Conservation (phyloP, 371 early-diverging fungal species). For the Fennellomyces sp. region DNA sequence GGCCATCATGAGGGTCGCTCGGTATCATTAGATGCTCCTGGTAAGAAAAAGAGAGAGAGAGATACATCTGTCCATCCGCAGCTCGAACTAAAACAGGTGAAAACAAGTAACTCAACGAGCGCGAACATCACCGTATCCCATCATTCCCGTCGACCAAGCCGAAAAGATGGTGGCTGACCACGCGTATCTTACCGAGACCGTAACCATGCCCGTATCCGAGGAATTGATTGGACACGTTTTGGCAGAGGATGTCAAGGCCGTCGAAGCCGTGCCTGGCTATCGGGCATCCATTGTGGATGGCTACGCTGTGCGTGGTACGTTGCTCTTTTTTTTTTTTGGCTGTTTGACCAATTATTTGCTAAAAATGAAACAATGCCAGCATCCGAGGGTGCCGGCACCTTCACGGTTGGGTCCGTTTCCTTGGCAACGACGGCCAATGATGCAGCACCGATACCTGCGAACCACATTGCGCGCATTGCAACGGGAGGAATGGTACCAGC, state of each 20-base stretch:
- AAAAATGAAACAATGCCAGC: slow-evolving; percentile 31
- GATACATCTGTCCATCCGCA: background rate
- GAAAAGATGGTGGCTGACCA: slow-evolving; percentile 53
- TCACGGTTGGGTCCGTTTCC: slow-evolving; percentile 64
- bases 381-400: slow-evolving; percentile 80
- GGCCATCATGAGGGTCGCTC: slow-evolving; percentile 13
- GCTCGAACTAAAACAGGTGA: background rate
- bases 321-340: background rate
- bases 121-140: slow-evolving; percentile 82
- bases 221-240: slow-evolving; percentile 67
- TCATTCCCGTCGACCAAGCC: slow-evolving; percentile 76
- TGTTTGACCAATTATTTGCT: background rate
- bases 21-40: slow-evolving; percentile 40
- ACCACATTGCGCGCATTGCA: slow-evolving; percentile 77
- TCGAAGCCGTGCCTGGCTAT: slow-evolving; percentile 84
- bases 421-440: slow-evolving; percentile 20
- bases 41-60: slow-evolving; percentile 19
- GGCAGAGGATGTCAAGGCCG: slow-evolving; percentile 75
- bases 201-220: slow-evolving; percentile 47
- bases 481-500: slow-evolving; percentile 89
- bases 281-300: slow-evolving; percentile 92
- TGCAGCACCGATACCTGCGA: slow-evolving; percentile 19
- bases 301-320: slow-evolving; percentile 83
- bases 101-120: slow-evolving; percentile 65
- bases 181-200: slow-evolving; percentile 32